These are phyloP conservation scores for Blastocystis sp. DNA, from an alignment of 352 stramenopile genomes.

Conservation along the genomic window DNA sequence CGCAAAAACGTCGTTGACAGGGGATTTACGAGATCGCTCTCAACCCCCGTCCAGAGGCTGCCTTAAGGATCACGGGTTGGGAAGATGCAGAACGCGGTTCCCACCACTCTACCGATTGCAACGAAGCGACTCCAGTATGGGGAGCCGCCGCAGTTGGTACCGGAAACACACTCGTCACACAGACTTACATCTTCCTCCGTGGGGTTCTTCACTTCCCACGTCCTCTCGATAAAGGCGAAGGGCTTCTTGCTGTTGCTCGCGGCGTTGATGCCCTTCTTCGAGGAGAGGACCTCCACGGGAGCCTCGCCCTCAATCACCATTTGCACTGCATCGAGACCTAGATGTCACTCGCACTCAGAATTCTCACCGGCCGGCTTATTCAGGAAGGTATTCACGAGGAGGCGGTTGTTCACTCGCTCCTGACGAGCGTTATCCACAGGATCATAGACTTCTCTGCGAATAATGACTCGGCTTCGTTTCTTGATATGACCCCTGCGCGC, in stretches of 20 bases:
- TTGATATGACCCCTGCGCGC: background rate
- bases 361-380: constrained; percentile 35
- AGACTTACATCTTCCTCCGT: constrained; percentile 66
- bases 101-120: constrained; percentile 61
- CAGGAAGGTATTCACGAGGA: constrained; percentile 53
- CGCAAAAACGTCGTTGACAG: constrained; percentile 68
- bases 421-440: constrained; percentile 49
- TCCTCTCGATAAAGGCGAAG: constrained; percentile 67
- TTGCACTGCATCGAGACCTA: constrained; percentile 14
- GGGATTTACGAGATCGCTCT: constrained; percentile 60
- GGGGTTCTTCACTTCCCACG: constrained; percentile 66
- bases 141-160: constrained; percentile 19
- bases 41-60: constrained; percentile 66
- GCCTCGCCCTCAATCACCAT: constrained; percentile 56
- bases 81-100: constrained; percentile 60
- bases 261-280: constrained; percentile 6
- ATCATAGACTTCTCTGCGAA: constrained; percentile 29
- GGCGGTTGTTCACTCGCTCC: constrained; percentile 45
- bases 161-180: constrained; percentile 11
- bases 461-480: background rate
- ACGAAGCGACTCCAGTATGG: background rate
- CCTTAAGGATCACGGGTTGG: constrained; percentile 69
- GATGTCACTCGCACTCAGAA: background rate
- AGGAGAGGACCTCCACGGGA: constrained; percentile 32
- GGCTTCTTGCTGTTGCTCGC: constrained; percentile 15